phyloP scores from a whole-genome alignment of 345 rosid genomes.

The Heritiera littoralis region DNA sequence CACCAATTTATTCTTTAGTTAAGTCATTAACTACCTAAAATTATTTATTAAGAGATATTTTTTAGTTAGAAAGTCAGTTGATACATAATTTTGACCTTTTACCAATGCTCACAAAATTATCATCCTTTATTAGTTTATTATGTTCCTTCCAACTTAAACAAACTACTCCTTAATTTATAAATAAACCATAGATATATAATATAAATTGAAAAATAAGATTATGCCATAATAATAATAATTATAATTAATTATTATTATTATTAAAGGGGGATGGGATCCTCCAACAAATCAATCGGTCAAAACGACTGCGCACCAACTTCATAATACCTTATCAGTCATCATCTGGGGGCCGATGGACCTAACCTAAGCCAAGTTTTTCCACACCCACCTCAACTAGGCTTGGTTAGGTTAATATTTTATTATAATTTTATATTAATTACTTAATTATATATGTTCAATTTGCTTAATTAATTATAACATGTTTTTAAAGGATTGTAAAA shows the following conservation, averaged over 20 bases:
- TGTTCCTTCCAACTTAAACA: conserved; percentile 13
- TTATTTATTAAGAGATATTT: not conserved
- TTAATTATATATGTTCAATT: not conserved
- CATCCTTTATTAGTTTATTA: conserved; percentile 2
- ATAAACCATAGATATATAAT: not conserved
- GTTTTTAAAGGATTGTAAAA: not conserved
- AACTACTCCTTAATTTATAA: not conserved
- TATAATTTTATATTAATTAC: not conserved
- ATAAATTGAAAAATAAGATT: not conserved
- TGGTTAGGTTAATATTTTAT: not conserved
- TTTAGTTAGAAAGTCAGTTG: conserved; percentile 1
- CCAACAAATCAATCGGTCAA: not conserved
- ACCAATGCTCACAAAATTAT: not conserved
- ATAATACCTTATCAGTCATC: not conserved
- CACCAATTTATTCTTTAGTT: not conserved
- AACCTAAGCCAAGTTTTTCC: not conserved
- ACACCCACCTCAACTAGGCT: not conserved
- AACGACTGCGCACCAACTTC: conserved; percentile 10
- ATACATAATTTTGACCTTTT: not conserved
- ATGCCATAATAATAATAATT: not conserved
- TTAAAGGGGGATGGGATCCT: not conserved
- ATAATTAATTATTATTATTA: not conserved
- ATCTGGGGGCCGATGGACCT: not conserved
- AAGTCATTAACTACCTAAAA: not conserved
- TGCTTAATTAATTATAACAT: not conserved